phyloP scores from a whole-genome alignment of 139 green algal genomes.

The Closterium sp. region DNA sequence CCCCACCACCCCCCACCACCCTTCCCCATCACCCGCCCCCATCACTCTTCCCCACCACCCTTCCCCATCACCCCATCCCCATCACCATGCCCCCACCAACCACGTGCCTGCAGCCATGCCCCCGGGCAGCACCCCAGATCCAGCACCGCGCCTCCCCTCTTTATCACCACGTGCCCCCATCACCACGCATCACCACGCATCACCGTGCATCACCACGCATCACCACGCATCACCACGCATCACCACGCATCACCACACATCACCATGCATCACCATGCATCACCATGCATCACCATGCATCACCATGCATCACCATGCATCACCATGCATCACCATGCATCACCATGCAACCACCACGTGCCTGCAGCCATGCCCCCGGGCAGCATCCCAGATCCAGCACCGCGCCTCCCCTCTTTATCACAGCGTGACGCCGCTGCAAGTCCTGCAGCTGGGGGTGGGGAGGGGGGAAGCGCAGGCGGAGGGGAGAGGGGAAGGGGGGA shows the following conservation, averaged over 20 bases:
- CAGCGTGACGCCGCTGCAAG: slow-evolving; percentile 15
- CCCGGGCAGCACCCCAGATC: slow-evolving; percentile 33
- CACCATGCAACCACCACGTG: background rate
- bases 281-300: no score
- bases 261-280: no score
- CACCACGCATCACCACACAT: no score
- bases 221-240: background rate
- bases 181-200: no score
- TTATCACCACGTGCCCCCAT: no score
- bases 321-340: slow-evolving; percentile 22
- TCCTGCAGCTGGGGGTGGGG: slow-evolving; percentile 24
- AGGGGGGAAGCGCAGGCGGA: no score
- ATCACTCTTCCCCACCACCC: no score
- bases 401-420: background rate
- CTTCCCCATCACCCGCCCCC: no score
- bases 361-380: slow-evolving; percentile 39
- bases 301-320: no score
- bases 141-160: slow-evolving; percentile 26
- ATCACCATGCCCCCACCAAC: no score
- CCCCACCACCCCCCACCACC: no score
- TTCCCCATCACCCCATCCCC: no score
- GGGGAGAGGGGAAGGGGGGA: background rate
- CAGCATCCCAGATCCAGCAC: slow-evolving; percentile 34
- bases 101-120: slow-evolving; percentile 40
- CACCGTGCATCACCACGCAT: slow-evolving; percentile 18